Base-by-base conservation (phyloP, 2,329 filamentous ascomycete genomes). In the Cordyceps fumosorosea region DNA sequence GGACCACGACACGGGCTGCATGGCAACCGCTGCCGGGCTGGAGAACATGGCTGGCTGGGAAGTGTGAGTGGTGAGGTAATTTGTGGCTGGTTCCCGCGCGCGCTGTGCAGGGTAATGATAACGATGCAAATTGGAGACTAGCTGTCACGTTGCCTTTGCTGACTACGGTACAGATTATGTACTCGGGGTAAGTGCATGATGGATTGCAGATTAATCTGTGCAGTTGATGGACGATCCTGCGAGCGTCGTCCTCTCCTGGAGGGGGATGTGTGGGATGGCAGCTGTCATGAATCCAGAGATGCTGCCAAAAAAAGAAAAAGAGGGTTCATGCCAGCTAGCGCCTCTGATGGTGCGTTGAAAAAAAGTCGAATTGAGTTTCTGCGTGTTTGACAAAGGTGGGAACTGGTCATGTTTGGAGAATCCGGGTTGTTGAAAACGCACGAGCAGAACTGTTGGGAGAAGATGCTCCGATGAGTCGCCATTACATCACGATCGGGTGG, bases 101-200 rank as follows among this genome's bases (percentile, higher is more conserved):
- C 16, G 29, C n/a, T n/a, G n/a, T n/a, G 34, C 32, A 44, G 24
- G 45, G 20, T 51, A 37, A 29, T n/a, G n/a, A n/a, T 20, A 6
- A 29, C 5, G 16, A 22, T 10, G 44, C 18, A 2, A 26, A 48
- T 20, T 2, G 11, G 26, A 48, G 45, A 26, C 5, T n/a, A 37
- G 24, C 32, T 52, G 56, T 59, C 47, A 59, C 34, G 34, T 59
- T 59, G 34, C 56, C 16, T 59, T 42, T 18, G 40, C n/a, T 53
- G 20, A 34, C 5, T 18, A 54, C 22, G 10, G 37, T 12, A 11
- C 26, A 11, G 14, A 11, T 8, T 29, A 22, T 44, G 52, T n/a
- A 29, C 22, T 47, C 44, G 44, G n/a, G 44, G n/a, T 14, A n/a
- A 6, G 12, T 26, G 22, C 14, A 34, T n/a, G 37, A 12, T 42